Percentiles rank a stretch among this genome's conserved stretches.
Evolutionary conservation across 441 rosid species (phyloP).

Genomic region (Biscutella laevigata): DNA sequence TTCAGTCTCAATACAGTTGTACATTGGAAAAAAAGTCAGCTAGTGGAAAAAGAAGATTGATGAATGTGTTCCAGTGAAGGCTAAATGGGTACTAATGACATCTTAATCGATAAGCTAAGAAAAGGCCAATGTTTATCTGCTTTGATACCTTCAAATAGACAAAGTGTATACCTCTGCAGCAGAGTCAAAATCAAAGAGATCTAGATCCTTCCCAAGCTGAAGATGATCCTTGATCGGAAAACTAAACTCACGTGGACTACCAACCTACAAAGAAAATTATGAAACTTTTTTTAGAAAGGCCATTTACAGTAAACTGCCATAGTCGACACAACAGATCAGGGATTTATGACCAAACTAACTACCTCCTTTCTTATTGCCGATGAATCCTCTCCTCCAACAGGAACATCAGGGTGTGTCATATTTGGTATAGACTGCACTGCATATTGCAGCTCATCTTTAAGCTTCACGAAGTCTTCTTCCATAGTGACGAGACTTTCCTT

Average conservation of each 20-base stretch:
- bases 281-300: not conserved
- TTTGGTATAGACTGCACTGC: conserved; percentile 84
- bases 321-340: not conserved
- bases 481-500: conserved; percentile 56
- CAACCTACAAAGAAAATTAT: conserved; percentile 41
- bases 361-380: conserved; percentile 64
- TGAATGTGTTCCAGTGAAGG: too few species aligned
- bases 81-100: not conserved
- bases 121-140: not conserved
- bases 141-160: conserved; percentile 19
- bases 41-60: too few species aligned
- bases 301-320: not conserved
- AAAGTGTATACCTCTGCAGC: conserved; percentile 76
- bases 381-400: conserved; percentile 67
- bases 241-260: conserved; percentile 47
- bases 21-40: not conserved
- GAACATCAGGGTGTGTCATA: conserved; percentile 87
- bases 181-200: conserved; percentile 39
- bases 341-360: conserved; percentile 10
- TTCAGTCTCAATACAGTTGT: not conserved
- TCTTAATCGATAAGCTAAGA: not conserved
- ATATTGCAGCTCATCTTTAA: conserved; percentile 71
- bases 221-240: conserved; percentile 82
- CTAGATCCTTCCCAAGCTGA: conserved; percentile 80
- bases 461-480: conserved; percentile 67